phyloP scores from a whole-genome alignment of 2,329 filamentous ascomycete species.

The Rosellinia necatrix region DNA sequence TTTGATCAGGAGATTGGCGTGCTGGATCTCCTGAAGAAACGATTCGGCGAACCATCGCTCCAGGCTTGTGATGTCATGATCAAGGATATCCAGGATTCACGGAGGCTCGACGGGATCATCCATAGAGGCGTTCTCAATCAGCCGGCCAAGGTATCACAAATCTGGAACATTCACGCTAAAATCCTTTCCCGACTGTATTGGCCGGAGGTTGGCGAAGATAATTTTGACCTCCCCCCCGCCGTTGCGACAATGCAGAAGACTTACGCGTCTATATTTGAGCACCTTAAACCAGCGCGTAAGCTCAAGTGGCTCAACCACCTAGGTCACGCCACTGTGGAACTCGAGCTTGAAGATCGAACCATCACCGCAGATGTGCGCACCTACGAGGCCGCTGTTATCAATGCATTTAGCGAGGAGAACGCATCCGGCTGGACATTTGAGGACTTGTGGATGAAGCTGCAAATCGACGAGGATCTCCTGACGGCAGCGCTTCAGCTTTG shows the following conservation, averaged over 20 bases:
- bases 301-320: slow-evolving; percentile 86
- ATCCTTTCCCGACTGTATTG: slow-evolving; percentile 93
- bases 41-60: slow-evolving; percentile 82
- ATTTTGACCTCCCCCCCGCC: slow-evolving; percentile 65
- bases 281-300: slow-evolving; percentile 81
- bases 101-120: slow-evolving; percentile 71
- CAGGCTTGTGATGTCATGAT: slow-evolving; percentile 98
- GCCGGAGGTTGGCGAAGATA: slow-evolving; percentile 77
- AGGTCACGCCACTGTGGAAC: slow-evolving; percentile 77
- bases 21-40: slow-evolving; percentile 82
- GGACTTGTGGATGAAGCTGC: slow-evolving; percentile 58
- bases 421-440: slow-evolving; percentile 52
- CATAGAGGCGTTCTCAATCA: slow-evolving; percentile 48
- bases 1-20: slow-evolving; percentile 84
- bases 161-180: slow-evolving; percentile 69
- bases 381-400: slow-evolving; percentile 86
- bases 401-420: slow-evolving; percentile 65
- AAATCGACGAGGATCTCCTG: slow-evolving; percentile 77
- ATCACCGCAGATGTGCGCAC: slow-evolving; percentile 75
- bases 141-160: slow-evolving; percentile 34
- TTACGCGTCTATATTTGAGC: slow-evolving; percentile 78
- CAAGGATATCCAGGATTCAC: slow-evolving; percentile 85
- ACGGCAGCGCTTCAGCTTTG: slow-evolving; percentile 71
- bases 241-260: slow-evolving; percentile 65
- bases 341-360: slow-evolving; percentile 81